Conservation (phyloP, 2,329 filamentous ascomycete genomes). For the Scedosporium minutisporum region DNA sequence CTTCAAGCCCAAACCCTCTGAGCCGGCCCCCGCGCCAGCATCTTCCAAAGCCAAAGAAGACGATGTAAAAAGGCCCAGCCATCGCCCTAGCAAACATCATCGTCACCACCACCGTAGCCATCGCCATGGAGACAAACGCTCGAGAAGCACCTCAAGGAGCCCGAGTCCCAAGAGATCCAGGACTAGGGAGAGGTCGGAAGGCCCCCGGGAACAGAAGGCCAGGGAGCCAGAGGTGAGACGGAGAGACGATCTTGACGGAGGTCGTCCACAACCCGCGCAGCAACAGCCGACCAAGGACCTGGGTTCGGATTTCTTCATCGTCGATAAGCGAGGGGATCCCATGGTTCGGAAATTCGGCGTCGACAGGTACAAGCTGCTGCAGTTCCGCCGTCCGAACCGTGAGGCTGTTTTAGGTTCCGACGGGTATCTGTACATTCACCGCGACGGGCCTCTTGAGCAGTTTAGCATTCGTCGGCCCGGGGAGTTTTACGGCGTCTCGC, state of each 20-base stretch:
- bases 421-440: constrained; percentile 54
- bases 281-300: background rate
- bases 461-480: constrained; percentile 39
- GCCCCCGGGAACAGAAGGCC: background rate
- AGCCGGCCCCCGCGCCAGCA: background rate
- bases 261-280: background rate
- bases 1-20: constrained; percentile 39
- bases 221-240: background rate
- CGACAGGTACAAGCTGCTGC: constrained; percentile 61
- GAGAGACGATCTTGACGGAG: background rate
- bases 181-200: background rate
- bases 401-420: constrained; percentile 62
- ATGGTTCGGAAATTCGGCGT: constrained; percentile 65
- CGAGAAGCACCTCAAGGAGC: background rate
- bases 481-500: constrained; percentile 17
- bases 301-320: constrained; percentile 30
- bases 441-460: constrained; percentile 46
- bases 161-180: background rate
- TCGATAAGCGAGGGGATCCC: constrained; percentile 69
- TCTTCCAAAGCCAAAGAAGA: background rate
- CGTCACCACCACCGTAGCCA: background rate
- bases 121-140: background rate
- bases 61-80: background rate
- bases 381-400: constrained; percentile 58
- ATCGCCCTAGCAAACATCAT: constrained; percentile 1